Conservation (phyloP, 768 basidiomycete genomes). For the Boletus subcaerulescens region DNA sequence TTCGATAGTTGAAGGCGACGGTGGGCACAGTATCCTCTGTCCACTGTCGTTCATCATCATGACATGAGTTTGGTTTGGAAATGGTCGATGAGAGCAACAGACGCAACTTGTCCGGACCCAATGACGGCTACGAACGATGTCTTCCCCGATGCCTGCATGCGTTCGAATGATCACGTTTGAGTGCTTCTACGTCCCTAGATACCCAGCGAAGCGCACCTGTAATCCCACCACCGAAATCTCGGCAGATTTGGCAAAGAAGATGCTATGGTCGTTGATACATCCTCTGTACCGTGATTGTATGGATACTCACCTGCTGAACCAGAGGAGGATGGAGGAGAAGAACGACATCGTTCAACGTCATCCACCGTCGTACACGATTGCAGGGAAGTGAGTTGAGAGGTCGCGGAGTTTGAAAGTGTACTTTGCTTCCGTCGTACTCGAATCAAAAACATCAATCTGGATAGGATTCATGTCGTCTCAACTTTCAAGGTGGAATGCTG, state of each 20-base stretch:
- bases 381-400: no score
- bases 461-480: no score
- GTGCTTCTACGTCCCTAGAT: neutral
- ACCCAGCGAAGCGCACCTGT: slow-evolving; percentile 48
- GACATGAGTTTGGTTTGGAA: neutral
- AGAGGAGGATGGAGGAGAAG: slow-evolving; percentile 53
- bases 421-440: no score
- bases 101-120: slow-evolving; percentile 67
- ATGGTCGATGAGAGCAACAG: neutral
- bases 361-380: no score
- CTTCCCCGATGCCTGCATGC: slow-evolving; percentile 81
- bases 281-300: no score
- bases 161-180: neutral
- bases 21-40: slow-evolving; percentile 97
- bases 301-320: slow-evolving; percentile 48
- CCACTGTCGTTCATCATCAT: slow-evolving; percentile 51
- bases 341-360: slow-evolving; percentile 37
- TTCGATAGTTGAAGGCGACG: slow-evolving; percentile 88
- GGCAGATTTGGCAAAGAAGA: slow-evolving; percentile 85
- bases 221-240: slow-evolving; percentile 92
- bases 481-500: no score
- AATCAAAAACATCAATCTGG: no score
- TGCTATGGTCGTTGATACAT: slow-evolving; percentile 33
- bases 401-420: no score
- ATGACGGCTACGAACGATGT: slow-evolving; percentile 93